Evolutionary conservation across 202 grass and related monocot genomes (phyloP).

Genomic region (Panicum hallii): DNA sequence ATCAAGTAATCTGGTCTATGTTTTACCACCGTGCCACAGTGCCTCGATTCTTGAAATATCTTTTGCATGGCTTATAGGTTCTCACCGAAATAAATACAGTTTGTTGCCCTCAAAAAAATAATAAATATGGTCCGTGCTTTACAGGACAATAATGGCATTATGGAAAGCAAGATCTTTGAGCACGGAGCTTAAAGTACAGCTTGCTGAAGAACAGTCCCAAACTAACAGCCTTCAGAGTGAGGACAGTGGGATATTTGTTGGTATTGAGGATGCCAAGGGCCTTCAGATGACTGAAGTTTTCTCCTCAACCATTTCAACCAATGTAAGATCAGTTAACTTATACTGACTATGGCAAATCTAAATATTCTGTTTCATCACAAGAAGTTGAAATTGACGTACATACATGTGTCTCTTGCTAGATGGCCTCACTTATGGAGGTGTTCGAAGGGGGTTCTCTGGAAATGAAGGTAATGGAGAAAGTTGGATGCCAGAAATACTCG

Average conservation of each 20-base stretch:
- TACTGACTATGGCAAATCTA: slow-evolving; percentile 25
- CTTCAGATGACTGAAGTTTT: slow-evolving; percentile 76
- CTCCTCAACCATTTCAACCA: slow-evolving; percentile 62
- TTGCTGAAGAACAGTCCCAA: slow-evolving; percentile 89
- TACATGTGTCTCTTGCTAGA: slow-evolving; percentile 55
- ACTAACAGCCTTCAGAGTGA: slow-evolving; percentile 61
- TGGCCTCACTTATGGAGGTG: slow-evolving; percentile 80
- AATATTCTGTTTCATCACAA: slow-evolving; percentile 17
- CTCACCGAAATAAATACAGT: slow-evolving; percentile 28
- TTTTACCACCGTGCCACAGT: slow-evolving; percentile 13
- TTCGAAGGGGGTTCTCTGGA: slow-evolving; percentile 80
- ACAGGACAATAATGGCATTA: slow-evolving; percentile 89
- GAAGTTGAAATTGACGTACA: slow-evolving; percentile 27
- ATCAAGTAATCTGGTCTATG: neutral
- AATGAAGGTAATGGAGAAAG: slow-evolving; percentile 84
- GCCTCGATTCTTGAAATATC: slow-evolving; percentile 33
- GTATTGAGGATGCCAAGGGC: slow-evolving; percentile 73
- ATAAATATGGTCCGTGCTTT: slow-evolving; percentile 43
- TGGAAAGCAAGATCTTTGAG: slow-evolving; percentile 91
- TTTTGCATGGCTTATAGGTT: slow-evolving; percentile 27
- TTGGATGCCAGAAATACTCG: slow-evolving; percentile 83
- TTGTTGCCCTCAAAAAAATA: slow-evolving; percentile 29
- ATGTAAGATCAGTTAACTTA: slow-evolving; percentile 60
- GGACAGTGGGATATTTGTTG: slow-evolving; percentile 86
- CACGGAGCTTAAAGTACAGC: slow-evolving; percentile 76